Evolutionary conservation across 2,329 filamentous ascomycete genomes (phyloP).

Genomic region (Colletotrichum sp.): DNA sequence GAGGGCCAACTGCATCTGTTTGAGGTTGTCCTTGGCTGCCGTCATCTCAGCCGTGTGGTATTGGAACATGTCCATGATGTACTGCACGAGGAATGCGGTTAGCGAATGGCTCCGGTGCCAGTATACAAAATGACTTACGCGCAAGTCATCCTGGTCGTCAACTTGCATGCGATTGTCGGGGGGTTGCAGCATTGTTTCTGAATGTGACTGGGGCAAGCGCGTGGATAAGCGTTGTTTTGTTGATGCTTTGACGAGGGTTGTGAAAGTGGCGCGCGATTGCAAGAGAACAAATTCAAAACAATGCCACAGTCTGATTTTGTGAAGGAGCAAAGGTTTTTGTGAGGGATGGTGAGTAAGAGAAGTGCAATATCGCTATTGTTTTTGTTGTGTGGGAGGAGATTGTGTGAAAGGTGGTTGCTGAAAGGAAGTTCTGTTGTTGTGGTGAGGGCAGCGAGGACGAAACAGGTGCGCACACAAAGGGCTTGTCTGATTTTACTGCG

Average conservation of each 20-base stretch:
- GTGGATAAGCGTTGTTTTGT: neutral
- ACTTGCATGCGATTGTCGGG: neutral
- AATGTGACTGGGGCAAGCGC: neutral
- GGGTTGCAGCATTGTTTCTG: neutral
- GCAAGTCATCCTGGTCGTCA: neutral
- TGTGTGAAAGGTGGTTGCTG: neutral
- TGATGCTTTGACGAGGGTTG: neutral
- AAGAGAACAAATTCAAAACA: neutral
- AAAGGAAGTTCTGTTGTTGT: neutral
- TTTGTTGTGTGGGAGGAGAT: neutral
- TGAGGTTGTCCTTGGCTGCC: neutral
- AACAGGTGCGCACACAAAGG: neutral
- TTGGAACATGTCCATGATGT: neutral
- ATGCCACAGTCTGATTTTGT: neutral
- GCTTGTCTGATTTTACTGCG: neutral
- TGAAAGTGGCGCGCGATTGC: neutral
- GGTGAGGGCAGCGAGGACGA: neutral
- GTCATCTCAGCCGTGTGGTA: neutral
- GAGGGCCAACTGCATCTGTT: neutral
- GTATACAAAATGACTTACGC: neutral
- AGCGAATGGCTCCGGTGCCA: fast-evolving
- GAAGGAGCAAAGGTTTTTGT: neutral
- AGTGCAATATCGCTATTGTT: neutral
- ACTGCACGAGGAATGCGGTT: neutral
- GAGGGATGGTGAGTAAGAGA: neutral